A percentile compares a stretch with the other conserved stretches of the same genome.
Evolutionary conservation across 2,329 filamentous ascomycete species (phyloP).

Genomic region (Cordyceps farinosa): DNA sequence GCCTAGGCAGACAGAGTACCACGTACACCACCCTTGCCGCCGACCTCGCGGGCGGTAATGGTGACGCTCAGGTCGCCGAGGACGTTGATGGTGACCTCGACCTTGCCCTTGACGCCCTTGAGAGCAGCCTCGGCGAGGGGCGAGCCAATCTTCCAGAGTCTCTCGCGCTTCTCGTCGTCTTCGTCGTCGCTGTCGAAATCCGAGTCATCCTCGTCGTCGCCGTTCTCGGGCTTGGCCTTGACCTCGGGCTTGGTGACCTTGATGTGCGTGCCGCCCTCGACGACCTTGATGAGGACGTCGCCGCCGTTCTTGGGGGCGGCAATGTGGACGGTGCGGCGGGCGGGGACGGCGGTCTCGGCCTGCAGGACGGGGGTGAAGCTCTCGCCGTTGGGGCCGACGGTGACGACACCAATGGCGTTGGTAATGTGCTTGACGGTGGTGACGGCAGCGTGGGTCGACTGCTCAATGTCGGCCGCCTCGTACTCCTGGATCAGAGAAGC

Average conservation of each 20-base stretch:
- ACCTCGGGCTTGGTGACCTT: constrained; percentile 86
- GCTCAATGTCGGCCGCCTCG: constrained; percentile 87
- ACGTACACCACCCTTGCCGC: constrained; percentile 78
- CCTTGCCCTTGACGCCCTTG: constrained; percentile 79
- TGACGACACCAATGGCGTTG: constrained; percentile 83
- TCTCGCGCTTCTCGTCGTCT: constrained; percentile 78
- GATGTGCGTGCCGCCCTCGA: constrained; percentile 86
- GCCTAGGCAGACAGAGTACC: constrained; percentile 44
- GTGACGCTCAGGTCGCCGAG: constrained; percentile 74
- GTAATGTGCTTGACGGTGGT: constrained; percentile 89
- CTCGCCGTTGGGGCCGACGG: constrained; percentile 56
- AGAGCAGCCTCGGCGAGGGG: constrained; percentile 82
- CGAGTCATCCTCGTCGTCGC: constrained; percentile 57
- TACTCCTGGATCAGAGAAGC: constrained; percentile 93
- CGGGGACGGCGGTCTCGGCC: constrained; percentile 84
- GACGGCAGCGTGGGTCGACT: constrained; percentile 92
- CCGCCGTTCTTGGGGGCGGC: constrained; percentile 74
- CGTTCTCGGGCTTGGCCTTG: constrained; percentile 68
- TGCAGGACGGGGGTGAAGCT: constrained; percentile 78
- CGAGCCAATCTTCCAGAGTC: constrained; percentile 85
- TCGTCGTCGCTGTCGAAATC: constrained; percentile 64
- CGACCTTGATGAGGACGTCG: constrained; percentile 82
- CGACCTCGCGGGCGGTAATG: constrained; percentile 79
- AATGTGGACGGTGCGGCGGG: constrained; percentile 79
- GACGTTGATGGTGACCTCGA: constrained; percentile 92